Percentiles rank a stretch among this genome's conserved stretches.
These are phyloP conservation scores for Lolium multiflorum DNA, from an alignment of 176 grass and related monocot genomes.

Conservation along the genomic window DNA sequence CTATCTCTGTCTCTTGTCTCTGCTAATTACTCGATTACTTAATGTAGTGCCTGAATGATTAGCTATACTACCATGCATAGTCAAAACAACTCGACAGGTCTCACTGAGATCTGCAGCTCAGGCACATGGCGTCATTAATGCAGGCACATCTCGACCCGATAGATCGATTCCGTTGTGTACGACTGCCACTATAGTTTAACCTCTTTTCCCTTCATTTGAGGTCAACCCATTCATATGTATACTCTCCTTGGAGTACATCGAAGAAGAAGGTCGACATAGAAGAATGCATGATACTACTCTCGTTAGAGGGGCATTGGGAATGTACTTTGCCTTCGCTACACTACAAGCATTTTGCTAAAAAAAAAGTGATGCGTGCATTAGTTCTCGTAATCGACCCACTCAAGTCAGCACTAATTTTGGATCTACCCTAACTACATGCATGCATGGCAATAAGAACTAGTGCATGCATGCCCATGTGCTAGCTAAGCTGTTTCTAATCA, in stretches of 20 bases:
- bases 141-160: constrained; percentile 1
- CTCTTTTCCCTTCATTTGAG: constrained; percentile 11
- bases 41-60: not conserved
- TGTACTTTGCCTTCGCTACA: not conserved
- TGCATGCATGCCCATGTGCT: constrained; percentile 5
- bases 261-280: not conserved
- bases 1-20: not conserved
- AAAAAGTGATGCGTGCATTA: not conserved
- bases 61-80: not conserved
- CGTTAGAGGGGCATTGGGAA: not conserved
- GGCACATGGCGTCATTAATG: constrained; percentile 40
- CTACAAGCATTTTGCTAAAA: not conserved
- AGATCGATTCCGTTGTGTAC: constrained; percentile 26
- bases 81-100: not conserved
- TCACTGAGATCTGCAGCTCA: constrained; percentile 11
- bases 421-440: not conserved
- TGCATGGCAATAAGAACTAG: not conserved
- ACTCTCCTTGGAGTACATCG: not conserved
- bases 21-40: not conserved
- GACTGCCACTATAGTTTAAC: not conserved
- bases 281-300: not conserved
- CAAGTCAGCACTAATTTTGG: not conserved
- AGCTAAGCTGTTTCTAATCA: not conserved
- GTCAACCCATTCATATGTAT: constrained; percentile 23
- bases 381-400: not conserved